Base-by-base conservation (phyloP, 1,284 basidiomycete genomes). In the Lentinus polychrous region DNA sequence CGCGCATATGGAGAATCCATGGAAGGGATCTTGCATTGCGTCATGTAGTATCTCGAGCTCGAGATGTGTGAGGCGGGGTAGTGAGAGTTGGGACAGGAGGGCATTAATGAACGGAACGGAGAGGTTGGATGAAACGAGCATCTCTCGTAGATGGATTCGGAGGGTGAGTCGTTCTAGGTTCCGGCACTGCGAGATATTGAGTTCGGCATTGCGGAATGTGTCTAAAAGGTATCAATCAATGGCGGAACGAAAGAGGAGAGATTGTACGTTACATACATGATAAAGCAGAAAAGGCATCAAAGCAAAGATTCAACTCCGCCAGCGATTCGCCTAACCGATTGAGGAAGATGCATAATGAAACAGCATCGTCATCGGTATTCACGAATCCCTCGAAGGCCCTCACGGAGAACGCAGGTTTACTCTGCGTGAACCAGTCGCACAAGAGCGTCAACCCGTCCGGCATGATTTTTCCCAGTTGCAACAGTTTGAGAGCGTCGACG, bases 71-170 rank as follows among this genome's bases (percentile, higher is more conserved):
- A 65, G 54, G 32, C 37, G 46, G 7, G 47, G 49, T 33, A 61
- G 60, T 40, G 48, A 49, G 32, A 61, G 43, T 49, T 60, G 58
- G 17, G 53, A 45, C 51, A 63, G 53, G 50, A 63, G 55, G 14
- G 49, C 51, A 44, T 55, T 54, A 22, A 65, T 60, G 59, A 59
- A 61, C 2, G 59, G 60, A 47, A 65, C 55, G 40, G 61, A 58
- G 24, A 50, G 46, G 50, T 51, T 53, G 15, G 53, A 49, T 2
- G 52, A 39, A 17, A 60, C 59, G 45, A 55, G 59, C 61, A 63
- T 63, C 50, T 60, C 61, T 20, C 49, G 52, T 41, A 58, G 49
- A 14, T 51, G 49, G 45, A 63, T 56, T 1, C 48, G 46, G 4
- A 63, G 35, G 4, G 32, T 44, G 40, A 57, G 58, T 8, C 47